Evolutionary conservation across 768 basidiomycete species (phyloP), one percentile per base, ranked within the genome.

Genomic region (Trametes maxima): DNA sequence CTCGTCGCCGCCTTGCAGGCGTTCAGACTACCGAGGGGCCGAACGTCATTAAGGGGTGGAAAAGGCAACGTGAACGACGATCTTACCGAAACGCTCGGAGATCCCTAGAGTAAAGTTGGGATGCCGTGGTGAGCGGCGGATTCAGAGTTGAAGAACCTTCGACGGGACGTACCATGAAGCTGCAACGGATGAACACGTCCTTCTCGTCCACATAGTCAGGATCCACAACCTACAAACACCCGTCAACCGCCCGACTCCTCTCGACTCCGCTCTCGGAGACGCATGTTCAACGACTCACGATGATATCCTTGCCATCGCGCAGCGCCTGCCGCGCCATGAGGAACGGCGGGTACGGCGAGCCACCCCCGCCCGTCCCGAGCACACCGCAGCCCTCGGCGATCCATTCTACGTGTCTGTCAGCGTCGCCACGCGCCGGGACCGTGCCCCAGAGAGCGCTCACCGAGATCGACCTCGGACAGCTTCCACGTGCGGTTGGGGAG

Each of bases 291-390:
- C 28, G 28, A 33, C 66, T 51, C n/a, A 69, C 71, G 19, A 59
- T 63, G 36, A 72, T 69, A 0, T 59, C 35, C 48, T 65, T 66
- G 3, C 85, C 86, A 22, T 76, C 73, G 5, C 85, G 76, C 1
- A 87, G 71, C 60, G 85, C 75, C 64, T 86, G 82, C 39, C 84
- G 75, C 8, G 79, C 72, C 65, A 79, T 79, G 3, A 86, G 69
- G 65, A 79, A 86, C 1, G 76, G 70, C 17, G 81, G 79, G 62
- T 84, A 79, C 0, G 87, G 82, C 2, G 80, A 79, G 7, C 86
- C 87, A 2, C 87, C 87, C 28, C 87, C 87, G 2, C 87, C 86
- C 17, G 80, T 82, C 0, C 86, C 87, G 1, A 88, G 75, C 42
- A 88, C 76, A 42, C 83, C 84, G 54, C 85, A 86, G 33, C 87